Evolutionary conservation across 1,139 yeast species (phyloP), one percentile per base, ranked within the genome.

Genomic region (Komagataea norvegica): DNA sequence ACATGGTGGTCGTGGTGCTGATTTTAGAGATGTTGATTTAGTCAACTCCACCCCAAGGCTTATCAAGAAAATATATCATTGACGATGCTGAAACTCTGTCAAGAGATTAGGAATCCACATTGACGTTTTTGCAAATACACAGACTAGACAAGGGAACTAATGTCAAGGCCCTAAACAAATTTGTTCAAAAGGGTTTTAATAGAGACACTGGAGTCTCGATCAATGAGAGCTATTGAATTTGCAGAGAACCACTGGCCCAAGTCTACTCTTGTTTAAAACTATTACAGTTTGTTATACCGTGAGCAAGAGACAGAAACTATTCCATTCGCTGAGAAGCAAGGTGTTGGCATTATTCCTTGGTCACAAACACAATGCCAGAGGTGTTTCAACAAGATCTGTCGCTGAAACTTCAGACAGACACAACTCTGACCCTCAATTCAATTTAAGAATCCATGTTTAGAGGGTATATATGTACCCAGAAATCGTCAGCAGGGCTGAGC

Each of bases 221-320:
- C 73, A 1, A 71, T 72, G 75, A 61, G 59, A 36, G 64, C 70
- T 2, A 59, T 56, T 26, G 69, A 70, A 43, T 67, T 72, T 51
- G 70, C 65, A 11, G 64, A 64, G 38, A 43, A 64, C 47, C 65
- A 64, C 6, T 70, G 72, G 71, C 60, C 58, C 43, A 70, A 70
- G 48, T 73, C 73, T 42, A 60, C 72, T 37, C 60, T 69, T 33
- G 68, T 70, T 70, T 79, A 74, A 56, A 68, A 70, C 41, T 68
- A 59, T 54, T 72, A 71, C 55, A 72, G 71, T 48, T 59, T 74
- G 46, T 39, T 73, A 8, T 60, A 69, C 47, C 60, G 79, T 27
- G 77, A 72, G 51, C 79, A 74, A 42, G 79, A 74, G 50, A 50
- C 68, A 28, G 79, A 74, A 47, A 58, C 70, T 64, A 70, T 64